phyloP scores from a whole-genome alignment of 2,329 filamentous ascomycete genomes.

The Hortaea werneckii region DNA sequence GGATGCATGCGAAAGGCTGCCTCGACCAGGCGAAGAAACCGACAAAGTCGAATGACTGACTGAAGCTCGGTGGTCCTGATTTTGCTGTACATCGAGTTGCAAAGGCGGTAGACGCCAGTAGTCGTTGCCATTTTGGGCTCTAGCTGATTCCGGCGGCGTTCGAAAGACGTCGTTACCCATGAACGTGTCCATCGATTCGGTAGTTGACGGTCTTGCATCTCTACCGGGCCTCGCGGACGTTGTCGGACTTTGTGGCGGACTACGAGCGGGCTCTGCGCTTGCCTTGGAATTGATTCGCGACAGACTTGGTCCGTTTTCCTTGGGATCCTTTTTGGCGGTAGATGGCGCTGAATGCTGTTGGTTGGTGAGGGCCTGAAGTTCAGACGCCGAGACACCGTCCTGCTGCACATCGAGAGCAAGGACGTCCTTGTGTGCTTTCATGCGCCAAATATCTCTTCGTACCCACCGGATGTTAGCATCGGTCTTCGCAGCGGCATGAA shows the following conservation, averaged over 20 bases:
- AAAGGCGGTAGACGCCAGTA: constrained; percentile 25
- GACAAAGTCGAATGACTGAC: constrained; percentile 21
- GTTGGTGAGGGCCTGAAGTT: constrained; percentile 8
- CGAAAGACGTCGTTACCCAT: constrained; percentile 33
- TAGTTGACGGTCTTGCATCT: constrained; percentile 13
- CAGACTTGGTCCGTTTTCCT: constrained; percentile 9
- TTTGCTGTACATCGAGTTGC: constrained; percentile 17
- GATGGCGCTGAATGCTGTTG: constrained; percentile 9
- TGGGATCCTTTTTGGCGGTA: constrained; percentile 15
- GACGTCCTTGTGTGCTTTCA: constrained; percentile 85
- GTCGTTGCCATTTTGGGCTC: constrained; percentile 10
- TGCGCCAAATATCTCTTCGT: constrained; percentile 85
- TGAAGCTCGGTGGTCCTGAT: constrained; percentile 24
- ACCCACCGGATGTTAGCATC: constrained; percentile 87
- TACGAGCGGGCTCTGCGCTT: constrained; percentile 5
- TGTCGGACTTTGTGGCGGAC: constrained; percentile 18
- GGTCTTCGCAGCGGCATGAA: constrained; percentile 74
- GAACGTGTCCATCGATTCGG: constrained; percentile 24
- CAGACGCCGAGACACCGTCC: constrained; percentile 39
- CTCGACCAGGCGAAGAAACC: constrained; percentile 13
- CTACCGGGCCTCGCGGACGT: constrained; percentile 5
- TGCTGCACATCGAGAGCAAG: constrained; percentile 76
- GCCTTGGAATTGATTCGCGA: constrained; percentile 11
- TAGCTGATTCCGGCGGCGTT: constrained; percentile 35
- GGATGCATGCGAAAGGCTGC: constrained; percentile 20